Conservation (phyloP, 2,329 filamentous ascomycete genomes). For the Scedosporium dehoogii region DNA sequence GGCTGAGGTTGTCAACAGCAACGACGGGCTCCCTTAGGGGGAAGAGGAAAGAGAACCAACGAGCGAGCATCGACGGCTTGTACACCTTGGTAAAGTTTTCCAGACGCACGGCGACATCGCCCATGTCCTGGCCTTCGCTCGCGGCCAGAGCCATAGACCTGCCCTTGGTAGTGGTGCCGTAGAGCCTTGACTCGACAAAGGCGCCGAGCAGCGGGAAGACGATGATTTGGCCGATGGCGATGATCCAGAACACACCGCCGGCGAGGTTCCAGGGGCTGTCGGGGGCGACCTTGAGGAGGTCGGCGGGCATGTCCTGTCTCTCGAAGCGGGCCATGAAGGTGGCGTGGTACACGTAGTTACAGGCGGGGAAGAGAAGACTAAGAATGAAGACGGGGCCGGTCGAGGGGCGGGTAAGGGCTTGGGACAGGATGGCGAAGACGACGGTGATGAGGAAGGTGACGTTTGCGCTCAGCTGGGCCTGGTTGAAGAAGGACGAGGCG, state of each 20-base stretch:
- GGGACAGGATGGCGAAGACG: conserved; percentile 71
- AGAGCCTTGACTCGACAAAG: conserved; percentile 61
- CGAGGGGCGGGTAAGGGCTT: conserved; percentile 54
- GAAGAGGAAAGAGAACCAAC: conserved; percentile 34
- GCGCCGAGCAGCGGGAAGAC: conserved; percentile 68
- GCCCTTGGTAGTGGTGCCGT: conserved; percentile 60
- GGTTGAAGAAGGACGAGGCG: conserved; percentile 74
- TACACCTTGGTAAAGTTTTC: conserved; percentile 72
- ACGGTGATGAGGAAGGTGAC: conserved; percentile 63
- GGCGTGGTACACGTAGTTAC: conserved; percentile 77
- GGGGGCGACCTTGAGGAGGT: conserved; percentile 54
- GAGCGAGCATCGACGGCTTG: conserved; percentile 51
- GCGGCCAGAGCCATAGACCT: conserved; percentile 22
- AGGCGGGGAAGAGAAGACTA: conserved; percentile 72
- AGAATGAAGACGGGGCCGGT: conserved; percentile 59
- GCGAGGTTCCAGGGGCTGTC: conserved; percentile 57
- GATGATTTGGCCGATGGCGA: conserved; percentile 68
- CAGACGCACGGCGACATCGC: conserved; percentile 53
- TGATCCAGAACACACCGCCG: conserved; percentile 68
- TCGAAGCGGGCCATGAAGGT: conserved; percentile 72
- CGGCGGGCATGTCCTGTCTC: conserved; percentile 44
- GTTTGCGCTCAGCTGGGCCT: conserved; percentile 80
- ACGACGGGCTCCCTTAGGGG: conserved; percentile 54
- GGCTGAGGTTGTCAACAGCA: conserved; percentile 66
- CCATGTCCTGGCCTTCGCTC: conserved; percentile 14